Base-by-base conservation (phyloP, 2,329 filamentous ascomycete genomes). In the Colletotrichum brevisporum region DNA sequence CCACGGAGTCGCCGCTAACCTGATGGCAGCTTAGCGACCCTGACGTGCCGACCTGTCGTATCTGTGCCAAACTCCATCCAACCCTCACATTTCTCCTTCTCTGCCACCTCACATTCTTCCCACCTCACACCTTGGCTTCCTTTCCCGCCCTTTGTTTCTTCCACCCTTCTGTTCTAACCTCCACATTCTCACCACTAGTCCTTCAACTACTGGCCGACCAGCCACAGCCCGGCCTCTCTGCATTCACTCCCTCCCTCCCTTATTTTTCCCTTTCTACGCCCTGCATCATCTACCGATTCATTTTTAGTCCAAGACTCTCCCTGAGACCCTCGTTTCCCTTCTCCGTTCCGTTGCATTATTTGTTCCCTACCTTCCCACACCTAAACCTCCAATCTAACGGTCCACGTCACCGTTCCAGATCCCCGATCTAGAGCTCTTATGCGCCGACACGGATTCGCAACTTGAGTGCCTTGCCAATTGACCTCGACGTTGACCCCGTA, bases 131-230 rank as follows among this genome's bases (percentile, higher is more conserved):
- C 39, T 62, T 71, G 65, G 63, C 63, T 65, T 68, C 58, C 45
- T 10, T 62, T 74, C 69, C 74, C 48, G 36, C 21, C 50, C 53
- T 54, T 54, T 54, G 53, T 52, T 47, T 69, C 26, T 57, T 63
- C 48, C 47, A 31, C 51, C 51, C 41, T 56, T 58, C 48, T 24
- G 53, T 63, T 52, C 41, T 54, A 39, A 61, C 51, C 53, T 47
- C 71, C 71, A 75, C 76, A 73, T 75, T 74, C 60, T 58, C 52
- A 69, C 64, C 48, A 51, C 64, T 70, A 68, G 58, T 41, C 45
- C 18, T 24, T 58, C 48, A 63, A 55, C 65, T 67, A 70, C 65
- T 64, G 65, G 59, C 55, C 55, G 55, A 55, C 59, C 59, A 69
- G 65, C 68, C 65, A 71, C 59, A 68, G 50, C 41, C 54, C 64